Percentiles rank a stretch among this genome's conserved stretches.
Conservation (phyloP, 768 basidiomycete species). For the Nevesoporus exiguus region DNA sequence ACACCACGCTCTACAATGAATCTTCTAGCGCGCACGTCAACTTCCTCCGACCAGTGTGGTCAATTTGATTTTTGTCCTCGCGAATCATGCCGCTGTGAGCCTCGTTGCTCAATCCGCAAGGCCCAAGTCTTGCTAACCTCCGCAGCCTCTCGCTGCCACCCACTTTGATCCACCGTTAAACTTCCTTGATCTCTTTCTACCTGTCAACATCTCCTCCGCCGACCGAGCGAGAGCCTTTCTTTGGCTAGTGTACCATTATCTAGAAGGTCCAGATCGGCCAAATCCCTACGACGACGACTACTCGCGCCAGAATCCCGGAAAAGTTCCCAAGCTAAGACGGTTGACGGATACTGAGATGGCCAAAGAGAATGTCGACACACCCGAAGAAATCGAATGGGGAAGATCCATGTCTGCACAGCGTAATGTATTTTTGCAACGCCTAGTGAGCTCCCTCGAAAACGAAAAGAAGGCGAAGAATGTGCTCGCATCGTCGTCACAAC, state of each 20-base stretch:
- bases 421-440: constrained; percentile 65
- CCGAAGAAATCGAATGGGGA: constrained; percentile 78
- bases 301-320: constrained; percentile 52
- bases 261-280: constrained; percentile 58
- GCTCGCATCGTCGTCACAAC: constrained; percentile 29
- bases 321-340: constrained; percentile 58
- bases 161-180: constrained; percentile 77
- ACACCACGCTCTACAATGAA: constrained; percentile 1
- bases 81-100: constrained; percentile 73
- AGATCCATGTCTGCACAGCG: constrained; percentile 67
- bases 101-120: not conserved
- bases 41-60: constrained; percentile 83
- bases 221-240: constrained; percentile 79
- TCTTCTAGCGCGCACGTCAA: constrained; percentile 48
- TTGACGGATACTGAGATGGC: constrained; percentile 53
- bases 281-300: constrained; percentile 78
- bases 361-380: constrained; percentile 74
- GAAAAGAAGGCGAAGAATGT: constrained; percentile 47
- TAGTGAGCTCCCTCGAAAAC: constrained; percentile 53
- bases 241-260: constrained; percentile 80
- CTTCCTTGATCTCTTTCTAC: constrained; percentile 83
- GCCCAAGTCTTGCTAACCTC: constrained; percentile 8
- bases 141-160: constrained; percentile 53
- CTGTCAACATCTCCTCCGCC: constrained; percentile 64
- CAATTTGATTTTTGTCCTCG: constrained; percentile 80